Conservation (phyloP, 176 grass and related monocot species). For the Aegilops bicornis region DNA sequence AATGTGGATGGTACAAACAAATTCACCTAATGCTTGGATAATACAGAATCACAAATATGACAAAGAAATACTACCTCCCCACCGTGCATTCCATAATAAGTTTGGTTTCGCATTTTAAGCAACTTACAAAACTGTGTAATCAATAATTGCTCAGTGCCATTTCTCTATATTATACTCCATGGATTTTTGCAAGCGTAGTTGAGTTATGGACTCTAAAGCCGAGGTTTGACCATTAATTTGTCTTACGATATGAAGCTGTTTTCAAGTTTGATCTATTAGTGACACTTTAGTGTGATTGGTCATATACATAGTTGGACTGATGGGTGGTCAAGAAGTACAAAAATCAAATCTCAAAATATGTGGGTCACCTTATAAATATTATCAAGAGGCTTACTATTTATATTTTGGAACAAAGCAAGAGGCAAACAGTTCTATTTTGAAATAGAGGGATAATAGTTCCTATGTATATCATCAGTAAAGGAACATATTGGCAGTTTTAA, state of each 20-base stretch:
- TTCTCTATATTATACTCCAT: background rate
- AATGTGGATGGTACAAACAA: constrained; percentile 17
- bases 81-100: background rate
- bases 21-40: background rate
- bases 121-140: background rate
- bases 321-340: background rate
- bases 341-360: background rate
- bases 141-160: background rate
- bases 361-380: background rate
- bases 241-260: background rate
- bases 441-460: background rate
- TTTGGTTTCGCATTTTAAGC: background rate
- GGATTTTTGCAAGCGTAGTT: background rate
- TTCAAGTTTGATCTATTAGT: background rate
- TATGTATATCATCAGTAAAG: background rate
- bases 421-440: background rate
- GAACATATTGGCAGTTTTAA: background rate
- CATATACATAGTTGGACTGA: background rate
- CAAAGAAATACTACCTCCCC: background rate
- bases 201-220: background rate
- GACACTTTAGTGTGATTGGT: background rate
- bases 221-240: background rate
- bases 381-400: background rate
- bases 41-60: background rate
- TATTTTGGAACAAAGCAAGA: constrained; percentile 21